Evolutionary conservation across 139 green algal species (phyloP).

Genomic region (Volvox reticuliferus): DNA sequence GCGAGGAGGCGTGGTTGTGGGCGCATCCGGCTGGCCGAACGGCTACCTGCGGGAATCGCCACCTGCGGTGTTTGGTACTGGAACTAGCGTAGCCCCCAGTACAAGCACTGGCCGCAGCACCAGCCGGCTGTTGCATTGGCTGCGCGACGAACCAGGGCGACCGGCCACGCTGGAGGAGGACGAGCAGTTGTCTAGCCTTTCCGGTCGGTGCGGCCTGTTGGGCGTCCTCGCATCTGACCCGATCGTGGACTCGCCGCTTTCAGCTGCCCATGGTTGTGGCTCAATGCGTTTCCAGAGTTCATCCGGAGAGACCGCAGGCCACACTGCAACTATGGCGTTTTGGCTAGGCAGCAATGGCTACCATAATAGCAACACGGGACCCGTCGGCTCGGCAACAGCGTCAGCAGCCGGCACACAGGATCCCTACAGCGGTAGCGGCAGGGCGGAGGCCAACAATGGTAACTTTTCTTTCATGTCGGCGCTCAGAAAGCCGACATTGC

Average conservation of each 20-base stretch:
- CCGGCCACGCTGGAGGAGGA: neutral
- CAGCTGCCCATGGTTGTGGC: neutral
- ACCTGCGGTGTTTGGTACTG: neutral
- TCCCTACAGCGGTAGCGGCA: neutral
- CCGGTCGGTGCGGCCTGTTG: neutral
- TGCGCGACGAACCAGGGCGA: constrained; percentile 15
- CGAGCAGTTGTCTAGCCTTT: neutral
- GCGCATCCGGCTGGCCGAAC: constrained; percentile 21
- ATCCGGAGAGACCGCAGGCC: neutral
- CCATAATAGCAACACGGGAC: neutral
- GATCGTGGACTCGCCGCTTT: neutral
- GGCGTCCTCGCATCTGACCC: neutral
- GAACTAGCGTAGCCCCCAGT: neutral
- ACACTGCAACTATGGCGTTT: neutral
- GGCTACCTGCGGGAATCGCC: constrained; percentile 4
- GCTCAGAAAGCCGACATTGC: constrained; percentile 15
- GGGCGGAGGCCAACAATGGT: neutral
- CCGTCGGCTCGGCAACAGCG: neutral
- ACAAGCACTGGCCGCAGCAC: neutral
- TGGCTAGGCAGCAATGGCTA: constrained; percentile 32
- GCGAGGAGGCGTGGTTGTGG: constrained; percentile 10
- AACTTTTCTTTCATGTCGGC: constrained; percentile 32
- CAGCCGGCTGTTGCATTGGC: constrained; percentile 32
- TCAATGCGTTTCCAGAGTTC: no score
- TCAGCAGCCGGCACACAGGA: neutral